These are phyloP conservation scores for Colletotrichum sp. DNA, from an alignment of 2,329 filamentous ascomycete species.

Conservation along the genomic window DNA sequence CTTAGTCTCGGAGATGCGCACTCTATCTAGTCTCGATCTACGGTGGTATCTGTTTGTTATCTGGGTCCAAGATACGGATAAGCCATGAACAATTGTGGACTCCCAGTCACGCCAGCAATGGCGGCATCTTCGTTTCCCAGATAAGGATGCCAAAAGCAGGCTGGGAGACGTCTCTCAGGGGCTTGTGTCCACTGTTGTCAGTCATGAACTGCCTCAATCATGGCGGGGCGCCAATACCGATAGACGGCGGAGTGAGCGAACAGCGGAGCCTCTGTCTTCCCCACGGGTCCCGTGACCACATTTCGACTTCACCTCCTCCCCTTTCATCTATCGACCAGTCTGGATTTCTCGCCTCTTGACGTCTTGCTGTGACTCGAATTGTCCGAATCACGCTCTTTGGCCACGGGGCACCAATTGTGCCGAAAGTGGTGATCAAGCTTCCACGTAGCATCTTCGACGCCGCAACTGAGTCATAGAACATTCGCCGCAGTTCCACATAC, in stretches of 20 bases:
- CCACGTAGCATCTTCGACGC: background rate
- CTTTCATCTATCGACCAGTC: background rate
- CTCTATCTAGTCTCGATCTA: conserved; percentile 6
- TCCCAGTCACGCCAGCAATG: background rate
- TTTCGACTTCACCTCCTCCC: background rate
- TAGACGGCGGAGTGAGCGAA: background rate
- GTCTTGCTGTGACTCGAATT: background rate
- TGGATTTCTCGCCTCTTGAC: background rate
- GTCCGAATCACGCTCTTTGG: background rate
- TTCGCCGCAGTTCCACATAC: background rate
- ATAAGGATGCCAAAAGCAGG: background rate
- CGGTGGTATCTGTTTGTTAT: background rate
- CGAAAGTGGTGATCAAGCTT: background rate
- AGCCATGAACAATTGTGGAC: background rate
- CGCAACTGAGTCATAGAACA: background rate
- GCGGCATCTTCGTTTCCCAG: background rate
- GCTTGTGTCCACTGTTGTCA: background rate
- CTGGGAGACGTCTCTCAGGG: background rate
- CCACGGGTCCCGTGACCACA: conserved; percentile 6
- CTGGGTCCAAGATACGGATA: background rate
- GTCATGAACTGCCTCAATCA: background rate
- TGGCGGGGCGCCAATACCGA: background rate
- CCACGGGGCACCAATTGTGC: background rate
- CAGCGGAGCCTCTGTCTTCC: background rate
- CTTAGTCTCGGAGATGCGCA: background rate